Evolutionary conservation across 2,329 filamentous ascomycete species (phyloP), one percentile per base, ranked within the genome.

Genomic region (Pezicula radicicola): DNA sequence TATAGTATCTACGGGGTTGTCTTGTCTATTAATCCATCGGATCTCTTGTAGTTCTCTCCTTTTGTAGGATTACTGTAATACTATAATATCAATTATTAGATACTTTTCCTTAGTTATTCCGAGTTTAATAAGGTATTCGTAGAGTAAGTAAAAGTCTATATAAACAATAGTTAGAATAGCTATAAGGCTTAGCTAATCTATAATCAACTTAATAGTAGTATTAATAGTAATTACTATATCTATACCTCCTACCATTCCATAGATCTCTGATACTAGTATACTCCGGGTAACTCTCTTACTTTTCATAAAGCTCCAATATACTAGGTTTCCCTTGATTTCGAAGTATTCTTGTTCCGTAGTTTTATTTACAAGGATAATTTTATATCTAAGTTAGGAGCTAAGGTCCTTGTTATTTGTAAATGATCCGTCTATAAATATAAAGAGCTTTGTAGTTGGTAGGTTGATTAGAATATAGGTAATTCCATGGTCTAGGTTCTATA

Each of bases 31-130:
- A 33, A 60, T 60, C 51, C 41, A 64, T 21, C 39, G 12, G 12
- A 64, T 40, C 19, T 62, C 52, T 3, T 33, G 8, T 1, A 59
- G 25, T 25, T 64, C 52, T 2, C 49, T 27, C 0, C 48, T 18
- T 21, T 63, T 52, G 39, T 63, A 63, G 0, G 46, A 54, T 47
- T 64, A 39, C 0, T 53, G 18, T 1, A 64, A n/a, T 1, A 47
- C 46, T 42, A 63, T 60, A n/a, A 63, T 57, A 40, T 62, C 53
- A 33, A 61, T 58, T 44, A 58, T 61, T 1, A 54, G 21, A 1
- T 53, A 2, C 21, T 63, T 59, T 15, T 63, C 52, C 18, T 56
- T 52, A 1, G 50, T 60, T 3, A 50, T 57, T 1, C 51, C 44
- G 0, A 59, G 33, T 15, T 59, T 61, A 1, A 58, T 27, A 1